Evolutionary conservation across 1,284 basidiomycete genomes (phyloP).

Genomic region (Irpex sp.): DNA sequence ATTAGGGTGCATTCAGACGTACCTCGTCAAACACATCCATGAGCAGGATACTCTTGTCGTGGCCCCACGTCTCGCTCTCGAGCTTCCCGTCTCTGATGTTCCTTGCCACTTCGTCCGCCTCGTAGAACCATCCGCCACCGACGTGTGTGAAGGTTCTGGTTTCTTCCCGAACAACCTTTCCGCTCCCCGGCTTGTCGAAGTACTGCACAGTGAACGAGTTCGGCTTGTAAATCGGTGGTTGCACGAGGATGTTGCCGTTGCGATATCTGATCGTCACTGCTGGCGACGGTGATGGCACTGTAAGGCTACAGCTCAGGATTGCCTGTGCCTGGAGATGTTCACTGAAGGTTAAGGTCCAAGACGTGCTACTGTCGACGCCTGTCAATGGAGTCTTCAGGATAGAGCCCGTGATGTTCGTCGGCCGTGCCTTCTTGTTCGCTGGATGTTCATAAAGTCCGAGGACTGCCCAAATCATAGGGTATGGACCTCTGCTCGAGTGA

Average conservation of each 20-base stretch:
- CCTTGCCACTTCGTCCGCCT: slow-evolving; percentile 82
- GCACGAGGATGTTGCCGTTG: slow-evolving; percentile 57
- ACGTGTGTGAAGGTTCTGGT: slow-evolving; percentile 47
- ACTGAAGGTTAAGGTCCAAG: slow-evolving; percentile 72
- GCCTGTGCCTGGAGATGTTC: slow-evolving; percentile 56
- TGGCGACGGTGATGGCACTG: slow-evolving; percentile 35
- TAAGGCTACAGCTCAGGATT: slow-evolving; percentile 60
- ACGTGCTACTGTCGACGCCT: slow-evolving; percentile 75
- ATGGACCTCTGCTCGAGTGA: slow-evolving; percentile 55
- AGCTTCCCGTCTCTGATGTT: slow-evolving; percentile 71
- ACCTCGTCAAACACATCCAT: slow-evolving; percentile 84
- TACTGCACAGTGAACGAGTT: slow-evolving; percentile 60
- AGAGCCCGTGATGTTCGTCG: slow-evolving; percentile 50
- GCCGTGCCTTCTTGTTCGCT: slow-evolving; percentile 50
- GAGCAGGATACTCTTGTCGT: slow-evolving; percentile 70
- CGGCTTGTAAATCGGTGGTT: slow-evolving; percentile 60
- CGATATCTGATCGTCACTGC: slow-evolving; percentile 64
- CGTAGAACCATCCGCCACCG: slow-evolving; percentile 66
- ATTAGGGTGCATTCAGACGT: slow-evolving; percentile 15
- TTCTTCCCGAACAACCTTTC: slow-evolving; percentile 48
- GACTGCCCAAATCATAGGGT: slow-evolving; percentile 81
- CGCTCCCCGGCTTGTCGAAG: slow-evolving; percentile 46
- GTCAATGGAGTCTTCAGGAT: slow-evolving; percentile 74
- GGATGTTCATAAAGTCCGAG: slow-evolving; percentile 78
- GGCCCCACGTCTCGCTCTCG: slow-evolving; percentile 72